phyloP scores from a whole-genome alignment of 108 stramenopile species.

The Skeletonema grethae region DNA sequence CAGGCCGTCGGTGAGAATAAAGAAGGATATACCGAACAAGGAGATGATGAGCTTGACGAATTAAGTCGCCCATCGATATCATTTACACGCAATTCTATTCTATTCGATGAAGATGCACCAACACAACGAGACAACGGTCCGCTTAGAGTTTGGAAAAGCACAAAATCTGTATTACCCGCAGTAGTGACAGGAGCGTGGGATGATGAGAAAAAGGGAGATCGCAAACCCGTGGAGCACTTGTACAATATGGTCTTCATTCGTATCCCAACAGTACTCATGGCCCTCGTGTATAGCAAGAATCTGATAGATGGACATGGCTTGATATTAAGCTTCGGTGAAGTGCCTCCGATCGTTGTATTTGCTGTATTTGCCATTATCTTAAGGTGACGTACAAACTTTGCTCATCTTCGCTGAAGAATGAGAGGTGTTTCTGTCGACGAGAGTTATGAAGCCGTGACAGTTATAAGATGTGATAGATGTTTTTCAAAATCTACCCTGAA shows the following conservation, averaged over 20 bases:
- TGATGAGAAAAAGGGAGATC: constrained; percentile 39
- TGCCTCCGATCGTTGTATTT: constrained; percentile 55
- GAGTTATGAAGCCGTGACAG: no score
- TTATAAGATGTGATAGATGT: no score
- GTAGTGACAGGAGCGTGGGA: constrained; percentile 64
- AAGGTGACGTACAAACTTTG: constrained; percentile 1
- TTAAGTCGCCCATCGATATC: constrained; percentile 63
- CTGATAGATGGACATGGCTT: constrained; percentile 55
- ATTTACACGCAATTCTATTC: constrained; percentile 57
- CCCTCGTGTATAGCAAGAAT: constrained; percentile 55
- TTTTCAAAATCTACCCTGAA: not conserved
- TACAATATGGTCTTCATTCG: constrained; percentile 71
- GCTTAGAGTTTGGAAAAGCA: constrained; percentile 48
- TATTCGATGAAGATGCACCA: constrained; percentile 64
- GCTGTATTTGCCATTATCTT: constrained; percentile 52
- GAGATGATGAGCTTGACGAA: constrained; percentile 38
- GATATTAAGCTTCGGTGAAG: constrained; percentile 62
- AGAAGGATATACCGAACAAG: not conserved
- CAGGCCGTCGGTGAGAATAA: not conserved
- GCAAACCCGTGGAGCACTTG: constrained; percentile 60
- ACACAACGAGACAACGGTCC: constrained; percentile 52
- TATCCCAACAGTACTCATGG: constrained; percentile 52
- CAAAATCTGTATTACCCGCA: constrained; percentile 44
- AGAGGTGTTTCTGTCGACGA: no score
- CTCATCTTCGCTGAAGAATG: not conserved